phyloP scores from a whole-genome alignment of 2,329 filamentous ascomycete genomes.

The Onygenales sp. region DNA sequence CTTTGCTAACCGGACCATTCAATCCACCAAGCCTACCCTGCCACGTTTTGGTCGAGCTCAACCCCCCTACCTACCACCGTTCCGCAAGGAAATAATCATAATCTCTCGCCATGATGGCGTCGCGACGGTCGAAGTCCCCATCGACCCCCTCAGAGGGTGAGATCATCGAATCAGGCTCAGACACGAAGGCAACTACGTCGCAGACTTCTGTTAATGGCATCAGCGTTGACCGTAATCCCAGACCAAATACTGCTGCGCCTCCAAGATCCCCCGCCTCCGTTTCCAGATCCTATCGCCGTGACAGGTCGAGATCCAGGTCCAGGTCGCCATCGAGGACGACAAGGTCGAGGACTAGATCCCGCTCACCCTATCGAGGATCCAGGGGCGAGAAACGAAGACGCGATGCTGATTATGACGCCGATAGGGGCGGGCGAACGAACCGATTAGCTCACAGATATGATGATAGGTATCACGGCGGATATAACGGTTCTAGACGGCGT shows the following conservation, averaged over 20 bases:
- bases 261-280: constrained; percentile 43
- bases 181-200: constrained; percentile 77
- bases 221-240: constrained; percentile 88
- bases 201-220: constrained; percentile 63
- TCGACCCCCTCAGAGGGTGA: constrained; percentile 79
- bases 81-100: background rate
- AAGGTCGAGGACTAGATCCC: constrained; percentile 25
- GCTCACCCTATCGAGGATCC: constrained; percentile 32
- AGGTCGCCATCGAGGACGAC: constrained; percentile 36
- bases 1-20: constrained; percentile 27
- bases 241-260: constrained; percentile 49
- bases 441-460: constrained; percentile 30
- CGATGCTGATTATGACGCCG: constrained; percentile 28
- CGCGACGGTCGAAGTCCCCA: constrained; percentile 38
- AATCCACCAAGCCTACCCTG: constrained; percentile 9
- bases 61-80: background rate
- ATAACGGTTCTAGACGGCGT: background rate
- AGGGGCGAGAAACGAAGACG: constrained; percentile 34
- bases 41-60: constrained; percentile 4
- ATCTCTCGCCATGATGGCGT: constrained; percentile 33
- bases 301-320: constrained; percentile 38
- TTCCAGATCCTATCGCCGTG: constrained; percentile 51
- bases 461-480: constrained; percentile 27
- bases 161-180: constrained; percentile 64
- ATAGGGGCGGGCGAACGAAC: constrained; percentile 24